These are phyloP conservation scores for Neonectria coccinea DNA, from an alignment of 2,329 filamentous ascomycete genomes.

Conservation along the genomic window DNA sequence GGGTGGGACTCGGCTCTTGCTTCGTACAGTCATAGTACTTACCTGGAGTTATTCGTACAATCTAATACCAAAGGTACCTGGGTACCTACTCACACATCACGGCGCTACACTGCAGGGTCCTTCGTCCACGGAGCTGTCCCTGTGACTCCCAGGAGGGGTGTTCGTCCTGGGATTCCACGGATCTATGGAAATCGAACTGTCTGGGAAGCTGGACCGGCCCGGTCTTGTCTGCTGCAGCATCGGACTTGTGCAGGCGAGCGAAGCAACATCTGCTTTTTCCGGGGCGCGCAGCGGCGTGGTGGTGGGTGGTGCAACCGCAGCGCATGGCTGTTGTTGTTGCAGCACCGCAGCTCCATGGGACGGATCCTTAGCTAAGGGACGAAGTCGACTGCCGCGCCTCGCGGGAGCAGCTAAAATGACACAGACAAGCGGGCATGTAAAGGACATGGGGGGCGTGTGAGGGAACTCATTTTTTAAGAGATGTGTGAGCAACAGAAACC, in stretches of 20 bases:
- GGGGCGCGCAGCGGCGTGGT: constrained; percentile 30
- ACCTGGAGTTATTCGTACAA: not conserved
- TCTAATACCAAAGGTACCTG: not conserved
- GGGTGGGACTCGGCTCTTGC: constrained; percentile 34
- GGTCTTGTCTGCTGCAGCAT: constrained; percentile 34
- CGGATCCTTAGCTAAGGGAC: not conserved
- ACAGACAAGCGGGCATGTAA: constrained; percentile 19
- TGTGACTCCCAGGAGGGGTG: constrained; percentile 18
- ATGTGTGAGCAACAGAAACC: constrained; percentile 22
- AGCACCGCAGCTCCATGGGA: constrained; percentile 13
- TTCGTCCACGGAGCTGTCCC: not conserved
- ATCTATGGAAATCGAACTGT: constrained; percentile 33
- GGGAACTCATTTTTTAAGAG: not conserved
- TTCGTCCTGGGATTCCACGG: constrained; percentile 38
- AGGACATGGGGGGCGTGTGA: constrained; percentile 27
- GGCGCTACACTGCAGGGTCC: not conserved
- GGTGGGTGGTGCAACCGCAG: constrained; percentile 22
- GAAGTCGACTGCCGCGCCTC: constrained; percentile 41
- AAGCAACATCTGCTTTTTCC: constrained; percentile 25
- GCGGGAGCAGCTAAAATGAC: constrained; percentile 41
- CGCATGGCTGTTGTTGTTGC: constrained; percentile 11
- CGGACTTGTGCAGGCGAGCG: constrained; percentile 26
- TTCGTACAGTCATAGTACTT: constrained; percentile 1
- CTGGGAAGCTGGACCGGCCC: constrained; percentile 38
- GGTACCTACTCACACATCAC: not conserved